Evolutionary conservation across 345 rosid genomes (phyloP).

Genomic region (Arabidopsis arenosa): DNA sequence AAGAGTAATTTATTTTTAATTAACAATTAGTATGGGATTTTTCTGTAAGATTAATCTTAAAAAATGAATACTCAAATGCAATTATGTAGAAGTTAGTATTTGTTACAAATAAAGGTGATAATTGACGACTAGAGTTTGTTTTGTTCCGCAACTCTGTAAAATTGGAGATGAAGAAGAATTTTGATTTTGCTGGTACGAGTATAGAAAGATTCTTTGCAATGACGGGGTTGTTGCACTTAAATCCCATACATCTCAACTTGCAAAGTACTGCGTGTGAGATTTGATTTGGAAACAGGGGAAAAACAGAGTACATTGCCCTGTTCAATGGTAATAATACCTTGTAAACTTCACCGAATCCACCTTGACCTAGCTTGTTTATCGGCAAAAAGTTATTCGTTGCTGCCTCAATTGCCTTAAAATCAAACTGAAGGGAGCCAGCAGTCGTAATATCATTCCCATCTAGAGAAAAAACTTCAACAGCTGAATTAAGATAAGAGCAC

Average conservation of each 20-base stretch:
- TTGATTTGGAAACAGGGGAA: no score
- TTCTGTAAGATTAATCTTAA: not conserved
- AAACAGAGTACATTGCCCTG: no score
- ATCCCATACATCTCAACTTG: no score
- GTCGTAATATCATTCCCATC: slow-evolving; percentile 41
- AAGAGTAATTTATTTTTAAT: not conserved
- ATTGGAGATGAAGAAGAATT: no score
- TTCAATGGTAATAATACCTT: not conserved
- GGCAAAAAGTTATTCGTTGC: slow-evolving; percentile 56
- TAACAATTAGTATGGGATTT: not conserved
- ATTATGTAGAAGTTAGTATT: not conserved
- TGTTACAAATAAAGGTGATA: no score
- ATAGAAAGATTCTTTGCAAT: no score
- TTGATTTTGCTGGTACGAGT: no score
- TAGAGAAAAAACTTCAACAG: not conserved
- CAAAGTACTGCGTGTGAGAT: no score
- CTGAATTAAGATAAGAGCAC: not conserved
- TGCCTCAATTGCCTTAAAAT: slow-evolving; percentile 43
- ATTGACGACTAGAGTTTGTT: not conserved
- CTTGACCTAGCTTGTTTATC: slow-evolving; percentile 59
- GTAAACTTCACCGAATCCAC: slow-evolving; percentile 43
- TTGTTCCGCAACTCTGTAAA: no score
- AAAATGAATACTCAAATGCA: not conserved
- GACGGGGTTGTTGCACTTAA: no score
- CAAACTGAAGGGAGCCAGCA: slow-evolving; percentile 54